Base-by-base conservation (phyloP, 2,329 filamentous ascomycete genomes). In the Colletotrichum sp. region DNA sequence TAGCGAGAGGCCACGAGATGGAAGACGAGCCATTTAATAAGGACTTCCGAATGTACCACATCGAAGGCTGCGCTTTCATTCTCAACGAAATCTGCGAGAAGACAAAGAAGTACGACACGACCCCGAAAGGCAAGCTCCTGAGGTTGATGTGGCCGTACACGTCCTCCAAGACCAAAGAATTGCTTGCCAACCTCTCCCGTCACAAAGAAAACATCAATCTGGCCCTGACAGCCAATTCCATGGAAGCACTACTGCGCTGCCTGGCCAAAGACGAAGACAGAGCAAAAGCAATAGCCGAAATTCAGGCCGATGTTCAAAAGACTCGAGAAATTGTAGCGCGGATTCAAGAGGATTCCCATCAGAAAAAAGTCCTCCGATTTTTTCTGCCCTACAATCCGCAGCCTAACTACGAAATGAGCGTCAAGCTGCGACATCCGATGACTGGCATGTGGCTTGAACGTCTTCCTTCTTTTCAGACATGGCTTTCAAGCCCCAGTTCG, bases 201-300 rank as follows among this genome's bases (percentile, higher is more conserved):
- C 72, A 74, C n/a, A 71, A 71, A 7, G 32, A 48, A 25, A 74
- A 59, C 11, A 59, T 74, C 44, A 74, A 66, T 1, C 27, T 74
- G 1, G 72, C 67, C 1, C 6, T 74, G 4, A 36, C 72, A 1
- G 72, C 72, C 5, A 71, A 71, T 15, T 65, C 72, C 1, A 39
- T 74, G 60, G 61, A 74, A 0, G 44, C 59, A 0, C 25, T 74
- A 2, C 9, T 74, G 2, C 72, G 66, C 1, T 16, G 5, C 4
- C 3, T 74, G 2, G 61, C 67, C 1, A 32, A 66, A 11, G 60
- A 71, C 0, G 59, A 63, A 0, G 7, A 27, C 1, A 13, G 34
- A 0, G 19, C 3, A 12, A 48, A 0, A 12, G 0, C 44, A 0
- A 22, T 7, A 0, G 6, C 13, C 0, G 55, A 30, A 1, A 61